phyloP scores from a whole-genome alignment of 2,329 filamentous ascomycete species.

The Venturia asperata region DNA sequence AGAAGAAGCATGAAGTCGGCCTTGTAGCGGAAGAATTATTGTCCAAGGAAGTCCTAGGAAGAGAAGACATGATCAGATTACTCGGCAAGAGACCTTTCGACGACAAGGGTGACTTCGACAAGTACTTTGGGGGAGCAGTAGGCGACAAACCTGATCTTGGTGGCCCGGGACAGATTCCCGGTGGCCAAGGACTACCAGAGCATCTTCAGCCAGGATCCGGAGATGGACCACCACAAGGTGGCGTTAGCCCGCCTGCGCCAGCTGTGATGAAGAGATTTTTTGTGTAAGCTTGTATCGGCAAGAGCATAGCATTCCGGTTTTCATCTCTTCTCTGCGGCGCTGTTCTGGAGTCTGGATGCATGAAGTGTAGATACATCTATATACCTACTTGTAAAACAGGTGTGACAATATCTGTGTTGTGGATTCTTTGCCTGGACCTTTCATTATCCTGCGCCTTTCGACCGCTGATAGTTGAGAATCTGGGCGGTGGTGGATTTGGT shows the following conservation, averaged over 20 bases:
- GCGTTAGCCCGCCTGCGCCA: conserved; percentile 11
- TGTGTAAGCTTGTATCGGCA: conserved; percentile 1
- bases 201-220: conserved; percentile 11
- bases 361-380: not conserved
- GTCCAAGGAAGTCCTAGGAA: conserved; percentile 79
- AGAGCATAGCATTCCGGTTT: conserved; percentile 6
- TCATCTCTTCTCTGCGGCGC: conserved; percentile 7
- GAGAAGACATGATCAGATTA: conserved; percentile 87
- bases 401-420: not conserved
- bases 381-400: not conserved
- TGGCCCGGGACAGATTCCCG: conserved; percentile 6
- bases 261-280: conserved; percentile 10
- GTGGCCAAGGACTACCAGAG: conserved; percentile 11
- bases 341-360: not conserved
- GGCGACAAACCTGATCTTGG: not conserved
- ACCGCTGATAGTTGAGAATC: not conserved
- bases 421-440: not conserved
- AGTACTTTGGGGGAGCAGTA: conserved; percentile 61
- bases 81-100: conserved; percentile 78
- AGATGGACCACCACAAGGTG: not conserved
- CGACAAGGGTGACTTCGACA: conserved; percentile 81
- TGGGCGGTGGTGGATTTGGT: not conserved
- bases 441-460: not conserved
- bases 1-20: conserved; percentile 83
- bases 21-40: conserved; percentile 89